These are phyloP conservation scores for Xylariaceae sp. DNA, from an alignment of 2,329 filamentous ascomycete genomes.

Conservation along the genomic window DNA sequence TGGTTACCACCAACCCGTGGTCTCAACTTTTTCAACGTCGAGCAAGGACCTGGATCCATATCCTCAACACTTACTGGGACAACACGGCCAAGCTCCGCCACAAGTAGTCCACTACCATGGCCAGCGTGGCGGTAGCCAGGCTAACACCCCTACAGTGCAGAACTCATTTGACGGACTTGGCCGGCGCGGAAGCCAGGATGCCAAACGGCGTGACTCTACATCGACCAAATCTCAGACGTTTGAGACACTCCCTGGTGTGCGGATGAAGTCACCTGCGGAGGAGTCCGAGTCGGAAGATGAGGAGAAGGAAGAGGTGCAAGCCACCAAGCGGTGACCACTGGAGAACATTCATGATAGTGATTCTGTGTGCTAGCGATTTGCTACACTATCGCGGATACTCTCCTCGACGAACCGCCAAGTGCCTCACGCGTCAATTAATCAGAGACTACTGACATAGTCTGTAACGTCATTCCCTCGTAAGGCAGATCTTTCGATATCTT, in stretches of 20 bases:
- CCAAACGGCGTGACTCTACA: conserved; percentile 34
- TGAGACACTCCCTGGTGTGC: conserved; percentile 37
- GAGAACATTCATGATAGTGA: not conserved
- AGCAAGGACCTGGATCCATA: conserved; percentile 67
- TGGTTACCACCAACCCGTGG: conserved; percentile 64
- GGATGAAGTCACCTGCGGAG: conserved; percentile 24
- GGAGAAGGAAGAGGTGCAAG: conserved; percentile 14
- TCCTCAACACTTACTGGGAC: conserved; percentile 60
- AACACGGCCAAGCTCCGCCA: conserved; percentile 58
- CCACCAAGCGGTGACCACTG: conserved; percentile 8
- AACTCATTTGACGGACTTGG: conserved; percentile 47
- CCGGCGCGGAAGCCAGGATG: conserved; percentile 47
- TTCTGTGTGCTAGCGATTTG: too few species aligned
- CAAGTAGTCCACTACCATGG: conserved; percentile 66
- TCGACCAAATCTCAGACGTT: conserved; percentile 31
- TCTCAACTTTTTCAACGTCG: conserved; percentile 67
- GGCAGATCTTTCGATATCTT: too few species aligned
- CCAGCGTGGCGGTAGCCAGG: conserved; percentile 62
- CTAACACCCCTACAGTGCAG: conserved; percentile 57
- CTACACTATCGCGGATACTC: too few species aligned
- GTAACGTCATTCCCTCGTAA: too few species aligned
- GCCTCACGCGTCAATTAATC: too few species aligned
- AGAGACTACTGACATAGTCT: too few species aligned
- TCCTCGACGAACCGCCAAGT: too few species aligned
- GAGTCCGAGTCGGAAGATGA: conserved; percentile 14